Percentiles rank a stretch among this genome's conserved stretches.
These are phyloP conservation scores for Scalesia atractyloides DNA, from an alignment of 129 eudicot genomes.

Conservation along the genomic window DNA sequence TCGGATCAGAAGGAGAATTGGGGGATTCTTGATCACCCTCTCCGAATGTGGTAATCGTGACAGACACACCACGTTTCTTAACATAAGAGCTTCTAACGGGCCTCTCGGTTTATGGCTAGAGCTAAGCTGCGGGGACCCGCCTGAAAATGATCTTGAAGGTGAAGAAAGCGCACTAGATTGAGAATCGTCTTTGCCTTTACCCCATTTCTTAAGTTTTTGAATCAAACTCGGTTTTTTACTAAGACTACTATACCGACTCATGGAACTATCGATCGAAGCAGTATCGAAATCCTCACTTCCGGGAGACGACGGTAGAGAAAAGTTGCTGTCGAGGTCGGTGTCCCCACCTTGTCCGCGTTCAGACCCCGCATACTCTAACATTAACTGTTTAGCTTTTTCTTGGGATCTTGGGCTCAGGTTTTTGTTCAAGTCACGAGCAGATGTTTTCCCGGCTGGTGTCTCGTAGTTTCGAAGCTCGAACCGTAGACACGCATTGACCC, in stretches of 20 bases:
- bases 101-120: slow-evolving; percentile 72
- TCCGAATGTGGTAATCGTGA: slow-evolving; percentile 88
- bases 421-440: slow-evolving; percentile 93
- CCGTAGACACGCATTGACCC: slow-evolving; percentile 97
- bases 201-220: slow-evolving; percentile 94
- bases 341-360: slow-evolving; percentile 99
- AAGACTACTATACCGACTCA: slow-evolving; percentile 67
- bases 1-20: slow-evolving; percentile 57
- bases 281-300: slow-evolving; percentile 95
- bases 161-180: slow-evolving; percentile 73
- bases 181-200: slow-evolving; percentile 74
- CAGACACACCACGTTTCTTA: slow-evolving; percentile 81
- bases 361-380: slow-evolving; percentile 93
- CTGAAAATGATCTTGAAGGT: slow-evolving; percentile 78
- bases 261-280: slow-evolving; percentile 82
- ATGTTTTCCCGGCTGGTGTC: slow-evolving; percentile 76
- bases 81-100: slow-evolving; percentile 85
- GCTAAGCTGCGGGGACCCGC: slow-evolving; percentile 67
- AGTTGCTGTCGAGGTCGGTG: slow-evolving; percentile 96
- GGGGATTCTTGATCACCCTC: slow-evolving; percentile 59
- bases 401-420: slow-evolving; percentile 91
- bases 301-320: slow-evolving; percentile 85
- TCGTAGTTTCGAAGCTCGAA: slow-evolving; percentile 84
- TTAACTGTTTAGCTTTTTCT: slow-evolving; percentile 82
- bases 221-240: slow-evolving; percentile 79